Evolutionary conservation across 306 rosid species (phyloP).

Genomic region (Begonia masoniana): DNA sequence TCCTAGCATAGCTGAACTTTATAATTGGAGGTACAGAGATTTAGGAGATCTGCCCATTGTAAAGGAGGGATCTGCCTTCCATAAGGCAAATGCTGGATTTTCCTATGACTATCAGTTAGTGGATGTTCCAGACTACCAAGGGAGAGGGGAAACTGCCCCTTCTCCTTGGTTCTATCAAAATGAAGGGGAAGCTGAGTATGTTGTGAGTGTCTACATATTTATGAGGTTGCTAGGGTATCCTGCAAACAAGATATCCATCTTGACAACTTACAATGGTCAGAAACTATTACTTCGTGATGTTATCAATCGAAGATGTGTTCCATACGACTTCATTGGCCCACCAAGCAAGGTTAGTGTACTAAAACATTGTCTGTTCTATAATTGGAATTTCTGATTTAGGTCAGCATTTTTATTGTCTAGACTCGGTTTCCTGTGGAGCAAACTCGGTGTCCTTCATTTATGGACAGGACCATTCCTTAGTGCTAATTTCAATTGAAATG

Average conservation of each 20-base stretch:
- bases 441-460: too few relatives aligned
- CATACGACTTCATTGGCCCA: conserved; percentile 85
- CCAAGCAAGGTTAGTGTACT: conserved; percentile 62
- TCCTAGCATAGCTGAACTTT: conserved; percentile 85
- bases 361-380: too few relatives aligned
- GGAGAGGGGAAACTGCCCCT: conserved; percentile 86
- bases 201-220: conserved; percentile 90
- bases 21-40: conserved; percentile 94
- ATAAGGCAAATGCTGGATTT: conserved; percentile 86
- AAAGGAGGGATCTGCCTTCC: conserved; percentile 46
- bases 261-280: conserved; percentile 99
- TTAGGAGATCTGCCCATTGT: conserved; percentile 88
- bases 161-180: conserved; percentile 99
- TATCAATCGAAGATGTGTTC: conserved; percentile 74
- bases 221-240: conserved; percentile 93
- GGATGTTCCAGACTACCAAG: conserved; percentile 89
- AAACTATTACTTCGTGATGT: conserved; percentile 96
- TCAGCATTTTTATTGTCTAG: too few relatives aligned
- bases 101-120: conserved; percentile 89
- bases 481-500: too few relatives aligned
- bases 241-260: conserved; percentile 89
- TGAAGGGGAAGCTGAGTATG: conserved; percentile 91
- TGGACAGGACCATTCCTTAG: too few relatives aligned
- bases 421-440: too few relatives aligned
- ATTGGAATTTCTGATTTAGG: too few relatives aligned